Evolutionary conservation across 2,329 filamentous ascomycete species (phyloP).

Genomic region (Aspergillus puulaauensis): DNA sequence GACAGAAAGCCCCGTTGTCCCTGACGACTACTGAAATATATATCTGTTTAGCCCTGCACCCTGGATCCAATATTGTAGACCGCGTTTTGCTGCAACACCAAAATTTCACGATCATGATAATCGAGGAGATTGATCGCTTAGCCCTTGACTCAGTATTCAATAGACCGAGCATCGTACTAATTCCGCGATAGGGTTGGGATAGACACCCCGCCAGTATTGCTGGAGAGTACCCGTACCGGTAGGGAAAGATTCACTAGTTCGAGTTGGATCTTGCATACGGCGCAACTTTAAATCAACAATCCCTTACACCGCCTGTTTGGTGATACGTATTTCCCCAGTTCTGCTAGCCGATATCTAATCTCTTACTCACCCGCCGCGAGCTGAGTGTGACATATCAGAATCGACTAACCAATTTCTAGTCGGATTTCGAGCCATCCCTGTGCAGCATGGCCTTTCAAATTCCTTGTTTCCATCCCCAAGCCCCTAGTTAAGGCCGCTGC

Average conservation of each 20-base stretch:
- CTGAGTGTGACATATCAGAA: constrained; percentile 9
- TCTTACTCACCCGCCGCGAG: neutral
- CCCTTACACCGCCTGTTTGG: constrained; percentile 17
- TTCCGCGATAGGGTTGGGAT: neutral
- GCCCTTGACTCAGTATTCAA: constrained; percentile 8
- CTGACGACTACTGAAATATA: constrained; percentile 3
- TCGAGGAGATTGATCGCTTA: neutral
- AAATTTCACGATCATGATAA: constrained; percentile 4
- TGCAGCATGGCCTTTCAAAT: neutral
- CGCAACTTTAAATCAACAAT: neutral
- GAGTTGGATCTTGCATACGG: neutral
- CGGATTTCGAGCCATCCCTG: neutral
- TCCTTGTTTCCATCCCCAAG: constrained; percentile 21
- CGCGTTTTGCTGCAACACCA: neutral
- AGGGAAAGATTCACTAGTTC: neutral
- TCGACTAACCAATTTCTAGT: neutral
- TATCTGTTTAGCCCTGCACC: neutral
- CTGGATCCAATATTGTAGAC: neutral
- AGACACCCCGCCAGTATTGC: neutral
- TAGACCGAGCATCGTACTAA: neutral
- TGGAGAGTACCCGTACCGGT: neutral
- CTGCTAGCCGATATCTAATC: constrained; percentile 7
- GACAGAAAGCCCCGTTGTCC: neutral
- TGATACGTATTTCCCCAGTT: neutral
- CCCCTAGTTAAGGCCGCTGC: neutral